Conservation (phyloP, 768 basidiomycete species). For the Kwoniella bestiolae region DNA sequence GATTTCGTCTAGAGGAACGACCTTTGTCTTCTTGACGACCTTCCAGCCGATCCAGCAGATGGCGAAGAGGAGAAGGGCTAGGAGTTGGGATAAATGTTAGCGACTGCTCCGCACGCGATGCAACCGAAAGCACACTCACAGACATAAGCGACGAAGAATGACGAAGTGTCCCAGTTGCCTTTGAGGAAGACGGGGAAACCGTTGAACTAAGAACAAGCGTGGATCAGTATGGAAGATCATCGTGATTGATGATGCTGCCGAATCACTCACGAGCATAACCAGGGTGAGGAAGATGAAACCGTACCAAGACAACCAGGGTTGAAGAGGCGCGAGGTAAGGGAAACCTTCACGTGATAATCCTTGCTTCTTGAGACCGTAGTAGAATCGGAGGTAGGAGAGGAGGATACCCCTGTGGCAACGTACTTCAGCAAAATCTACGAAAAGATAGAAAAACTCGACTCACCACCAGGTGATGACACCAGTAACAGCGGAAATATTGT, state of each 20-base stretch:
- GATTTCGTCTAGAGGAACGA: conserved; percentile 52
- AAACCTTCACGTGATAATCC: conserved; percentile 52
- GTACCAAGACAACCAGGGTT: conserved; percentile 56
- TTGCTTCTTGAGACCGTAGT: conserved; percentile 56
- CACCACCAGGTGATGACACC: conserved; percentile 57
- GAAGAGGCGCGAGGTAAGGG: conserved; percentile 57
- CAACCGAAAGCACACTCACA: conserved; percentile 26
- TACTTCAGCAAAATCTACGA: not conserved
- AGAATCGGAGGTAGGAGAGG: conserved; percentile 51
- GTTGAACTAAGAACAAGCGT: conserved; percentile 28
- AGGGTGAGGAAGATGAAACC: conserved; percentile 54
- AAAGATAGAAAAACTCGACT: not conserved
- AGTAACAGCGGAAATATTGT: conserved; percentile 56
- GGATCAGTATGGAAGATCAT: conserved; percentile 14
- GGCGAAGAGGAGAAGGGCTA: conserved; percentile 56
- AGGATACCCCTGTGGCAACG: conserved; percentile 37
- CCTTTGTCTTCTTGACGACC: conserved; percentile 51
- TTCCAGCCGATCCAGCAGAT: conserved; percentile 57
- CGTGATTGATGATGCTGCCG: not conserved
- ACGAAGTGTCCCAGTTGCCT: conserved; percentile 54
- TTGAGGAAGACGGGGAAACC: conserved; percentile 58
- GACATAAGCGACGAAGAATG: conserved; percentile 58
- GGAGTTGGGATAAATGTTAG: not conserved
- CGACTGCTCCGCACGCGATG: not conserved
- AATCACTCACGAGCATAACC: conserved; percentile 41